These are phyloP conservation scores for Alternaria sp. DNA, from an alignment of 2,329 filamentous ascomycete species.

Conservation along the genomic window DNA sequence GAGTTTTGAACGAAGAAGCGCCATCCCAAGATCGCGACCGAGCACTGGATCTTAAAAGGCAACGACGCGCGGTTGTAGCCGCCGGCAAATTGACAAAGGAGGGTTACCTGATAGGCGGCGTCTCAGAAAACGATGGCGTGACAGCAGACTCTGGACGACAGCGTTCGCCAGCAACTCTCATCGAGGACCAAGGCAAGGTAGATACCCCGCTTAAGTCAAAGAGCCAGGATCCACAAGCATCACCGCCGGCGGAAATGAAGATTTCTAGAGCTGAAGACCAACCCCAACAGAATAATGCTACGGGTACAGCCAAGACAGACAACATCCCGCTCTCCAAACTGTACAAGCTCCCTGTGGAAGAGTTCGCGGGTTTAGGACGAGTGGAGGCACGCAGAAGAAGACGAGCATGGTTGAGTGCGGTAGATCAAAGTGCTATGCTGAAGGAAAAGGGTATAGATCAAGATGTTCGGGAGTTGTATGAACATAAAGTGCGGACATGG, in stretches of 20 bases:
- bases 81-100: constrained; percentile 2
- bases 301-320: neutral
- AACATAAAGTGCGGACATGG: neutral
- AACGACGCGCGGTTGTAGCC: neutral
- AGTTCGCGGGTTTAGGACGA: neutral
- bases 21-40: neutral
- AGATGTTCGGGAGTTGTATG: neutral
- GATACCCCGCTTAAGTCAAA: neutral
- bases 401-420: neutral
- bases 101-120: neutral
- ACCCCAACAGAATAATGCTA: neutral
- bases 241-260: neutral
- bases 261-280: neutral
- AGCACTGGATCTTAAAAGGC: neutral
- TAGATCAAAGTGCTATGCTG: neutral
- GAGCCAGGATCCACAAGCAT: neutral
- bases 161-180: neutral
- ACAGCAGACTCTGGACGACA: neutral
- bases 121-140: neutral
- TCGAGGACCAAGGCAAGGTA: neutral
- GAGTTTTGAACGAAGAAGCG: neutral
- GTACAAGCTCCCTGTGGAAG: neutral
- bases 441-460: neutral
- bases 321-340: neutral
- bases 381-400: neutral